These are phyloP conservation scores for Phyllosticta paracitricarpa DNA, from an alignment of 2,329 filamentous ascomycete species.

Conservation along the genomic window DNA sequence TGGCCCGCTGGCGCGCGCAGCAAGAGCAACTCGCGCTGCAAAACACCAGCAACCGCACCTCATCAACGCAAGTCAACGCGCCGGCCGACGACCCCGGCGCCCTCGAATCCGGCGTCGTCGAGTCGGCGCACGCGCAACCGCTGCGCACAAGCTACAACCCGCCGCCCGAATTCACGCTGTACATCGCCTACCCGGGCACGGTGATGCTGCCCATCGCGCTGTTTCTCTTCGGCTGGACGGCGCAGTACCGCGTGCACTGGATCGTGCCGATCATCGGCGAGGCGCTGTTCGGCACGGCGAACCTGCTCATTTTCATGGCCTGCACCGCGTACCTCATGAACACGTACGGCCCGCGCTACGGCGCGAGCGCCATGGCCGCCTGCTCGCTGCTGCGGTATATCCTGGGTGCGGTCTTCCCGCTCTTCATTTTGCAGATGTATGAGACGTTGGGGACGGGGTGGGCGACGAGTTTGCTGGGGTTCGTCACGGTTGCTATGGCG, in stretches of 20 bases:
- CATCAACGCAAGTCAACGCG: constrained; percentile 6
- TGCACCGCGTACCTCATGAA: constrained; percentile 42
- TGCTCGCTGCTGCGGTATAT: constrained; percentile 49
- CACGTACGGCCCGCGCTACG: constrained; percentile 44
- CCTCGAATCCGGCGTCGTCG: constrained; percentile 6
- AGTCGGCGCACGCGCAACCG: constrained; percentile 12
- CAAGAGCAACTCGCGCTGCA: not conserved
- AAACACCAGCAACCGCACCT: not conserved
- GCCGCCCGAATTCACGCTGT: constrained; percentile 24
- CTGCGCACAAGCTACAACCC: not conserved
- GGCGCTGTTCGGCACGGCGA: constrained; percentile 18
- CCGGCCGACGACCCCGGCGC: not conserved
- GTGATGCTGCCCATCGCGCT: constrained; percentile 23
- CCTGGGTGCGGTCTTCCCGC: constrained; percentile 47
- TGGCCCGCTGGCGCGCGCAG: not conserved
- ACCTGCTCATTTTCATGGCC: constrained; percentile 25
- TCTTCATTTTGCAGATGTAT: constrained; percentile 48
- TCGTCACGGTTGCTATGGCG: constrained; percentile 27
- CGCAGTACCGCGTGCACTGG: constrained; percentile 27
- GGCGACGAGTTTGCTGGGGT: constrained; percentile 31
- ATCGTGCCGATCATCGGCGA: constrained; percentile 27
- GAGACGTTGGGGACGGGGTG: constrained; percentile 26
- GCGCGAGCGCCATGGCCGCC: constrained; percentile 50
- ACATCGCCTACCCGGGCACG: constrained; percentile 25
- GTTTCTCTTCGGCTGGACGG: constrained; percentile 33